Percentiles rank a stretch among this genome's conserved stretches.
Conservation (phyloP, 257 asterid species). For the Solanum okadae region DNA sequence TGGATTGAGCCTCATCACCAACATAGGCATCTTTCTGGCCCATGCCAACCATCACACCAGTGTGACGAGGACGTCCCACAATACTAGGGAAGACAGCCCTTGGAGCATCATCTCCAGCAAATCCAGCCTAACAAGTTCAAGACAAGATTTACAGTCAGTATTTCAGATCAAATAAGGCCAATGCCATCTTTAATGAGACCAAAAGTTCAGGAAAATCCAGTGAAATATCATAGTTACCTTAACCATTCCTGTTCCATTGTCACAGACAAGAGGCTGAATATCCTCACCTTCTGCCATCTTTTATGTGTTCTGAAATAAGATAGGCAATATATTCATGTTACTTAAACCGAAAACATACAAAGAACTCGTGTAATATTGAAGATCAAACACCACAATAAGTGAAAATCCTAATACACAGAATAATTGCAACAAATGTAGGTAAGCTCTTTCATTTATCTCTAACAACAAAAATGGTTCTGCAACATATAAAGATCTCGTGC, state of each 20-base stretch:
- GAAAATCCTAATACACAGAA: not conserved
- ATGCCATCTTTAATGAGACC: not conserved
- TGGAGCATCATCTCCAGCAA: conserved; percentile 31
- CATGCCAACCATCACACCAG: conserved; percentile 37
- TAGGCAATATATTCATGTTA: not conserved
- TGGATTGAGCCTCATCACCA: conserved; percentile 41
- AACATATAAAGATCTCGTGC: not conserved
- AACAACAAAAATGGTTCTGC: not conserved
- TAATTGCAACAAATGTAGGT: not conserved
- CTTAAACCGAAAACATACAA: not conserved
- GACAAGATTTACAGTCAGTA: not conserved
- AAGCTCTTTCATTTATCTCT: not conserved
- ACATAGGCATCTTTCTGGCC: conserved; percentile 61
- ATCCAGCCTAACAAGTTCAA: conserved; percentile 18
- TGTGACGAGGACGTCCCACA: conserved; percentile 32
- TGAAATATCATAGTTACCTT: not conserved
- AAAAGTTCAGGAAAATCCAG: not conserved
- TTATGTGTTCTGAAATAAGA: not conserved
- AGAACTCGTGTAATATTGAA: not conserved
- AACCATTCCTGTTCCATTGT: conserved; percentile 14
- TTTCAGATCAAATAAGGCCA: not conserved
- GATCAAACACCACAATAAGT: not conserved
- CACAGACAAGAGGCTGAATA: conserved; percentile 11
- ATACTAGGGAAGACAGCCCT: conserved; percentile 26
- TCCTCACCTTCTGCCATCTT: conserved; percentile 13